Conservation (phyloP, 305 asterid species). For the Solanum hybrid region DNA sequence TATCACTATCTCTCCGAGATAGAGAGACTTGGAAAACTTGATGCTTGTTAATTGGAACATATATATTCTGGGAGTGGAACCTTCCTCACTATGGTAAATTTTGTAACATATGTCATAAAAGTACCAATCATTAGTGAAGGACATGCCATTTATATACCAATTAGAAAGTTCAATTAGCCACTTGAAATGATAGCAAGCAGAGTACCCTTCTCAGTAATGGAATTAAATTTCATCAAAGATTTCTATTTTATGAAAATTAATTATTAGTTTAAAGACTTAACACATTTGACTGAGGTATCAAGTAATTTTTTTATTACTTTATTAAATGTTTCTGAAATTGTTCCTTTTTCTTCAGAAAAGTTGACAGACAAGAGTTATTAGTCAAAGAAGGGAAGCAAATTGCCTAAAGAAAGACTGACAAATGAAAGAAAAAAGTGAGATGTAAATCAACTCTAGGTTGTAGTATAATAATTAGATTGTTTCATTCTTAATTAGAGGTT, state of each 20-base stretch:
- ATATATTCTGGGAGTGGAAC: neutral
- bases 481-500: no score
- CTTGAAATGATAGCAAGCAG: neutral
- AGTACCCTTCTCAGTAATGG: neutral
- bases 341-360: neutral
- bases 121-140: neutral
- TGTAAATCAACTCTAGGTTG: neutral
- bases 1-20: no score
- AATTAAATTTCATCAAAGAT: neutral
- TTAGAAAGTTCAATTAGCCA: neutral
- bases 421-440: neutral
- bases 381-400: neutral
- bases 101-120: neutral
- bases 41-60: neutral
- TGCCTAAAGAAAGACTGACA: neutral
- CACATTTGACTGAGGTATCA: neutral
- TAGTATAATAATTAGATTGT: accelerated
- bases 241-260: neutral
- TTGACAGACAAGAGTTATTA: neutral
- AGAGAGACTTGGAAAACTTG: neutral
- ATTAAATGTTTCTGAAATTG: neutral
- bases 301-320: neutral
- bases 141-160: neutral
- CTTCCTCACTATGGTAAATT: neutral
- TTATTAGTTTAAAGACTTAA: neutral